Percentiles rank a stretch among this genome's conserved stretches.
phyloP scores from a whole-genome alignment of 75 land plant species.

The Selaginella tamariscina region DNA sequence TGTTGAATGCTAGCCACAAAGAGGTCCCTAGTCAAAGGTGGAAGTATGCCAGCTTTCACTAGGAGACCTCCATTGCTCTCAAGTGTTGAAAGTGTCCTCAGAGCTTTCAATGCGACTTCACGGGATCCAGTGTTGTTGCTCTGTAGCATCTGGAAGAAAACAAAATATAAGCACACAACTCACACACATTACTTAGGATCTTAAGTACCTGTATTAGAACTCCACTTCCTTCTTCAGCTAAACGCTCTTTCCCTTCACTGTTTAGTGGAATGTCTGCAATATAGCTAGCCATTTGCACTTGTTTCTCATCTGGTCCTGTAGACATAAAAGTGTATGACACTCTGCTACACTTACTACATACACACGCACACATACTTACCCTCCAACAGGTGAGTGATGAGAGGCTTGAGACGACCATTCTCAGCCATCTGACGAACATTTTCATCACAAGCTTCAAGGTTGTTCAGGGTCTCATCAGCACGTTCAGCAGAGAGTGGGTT shows the following conservation, averaged over 20 bases:
- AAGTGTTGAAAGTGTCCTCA: constrained; percentile 63
- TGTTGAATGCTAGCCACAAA: constrained; percentile 42
- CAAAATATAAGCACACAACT: too few species aligned
- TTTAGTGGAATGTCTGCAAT: constrained; percentile 65
- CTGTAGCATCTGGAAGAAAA: constrained; percentile 56
- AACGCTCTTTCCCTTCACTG: constrained; percentile 60
- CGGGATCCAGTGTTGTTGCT: constrained; percentile 41
- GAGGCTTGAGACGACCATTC: constrained; percentile 81
- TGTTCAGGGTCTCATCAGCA: constrained; percentile 68
- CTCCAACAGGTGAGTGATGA: constrained; percentile 60
- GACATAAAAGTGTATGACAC: neutral
- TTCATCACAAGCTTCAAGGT: constrained; percentile 62
- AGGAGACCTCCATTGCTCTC: constrained; percentile 60
- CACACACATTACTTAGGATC: too few species aligned
- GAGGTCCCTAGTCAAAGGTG: constrained; percentile 70
- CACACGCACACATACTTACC: constrained; percentile 31
- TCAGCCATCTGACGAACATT: constrained; percentile 95
- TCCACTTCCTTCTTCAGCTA: constrained; percentile 44
- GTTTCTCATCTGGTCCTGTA: constrained; percentile 76
- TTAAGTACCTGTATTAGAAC: constrained; percentile 54
- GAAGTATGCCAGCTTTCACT: constrained; percentile 72
- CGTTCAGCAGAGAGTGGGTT: constrained; percentile 46
- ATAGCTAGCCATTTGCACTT: constrained; percentile 64
- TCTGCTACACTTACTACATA: neutral
- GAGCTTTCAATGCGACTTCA: constrained; percentile 67